Conservation (phyloP, 2,329 filamentous ascomycete genomes). For the Didymellaceae sp. region DNA sequence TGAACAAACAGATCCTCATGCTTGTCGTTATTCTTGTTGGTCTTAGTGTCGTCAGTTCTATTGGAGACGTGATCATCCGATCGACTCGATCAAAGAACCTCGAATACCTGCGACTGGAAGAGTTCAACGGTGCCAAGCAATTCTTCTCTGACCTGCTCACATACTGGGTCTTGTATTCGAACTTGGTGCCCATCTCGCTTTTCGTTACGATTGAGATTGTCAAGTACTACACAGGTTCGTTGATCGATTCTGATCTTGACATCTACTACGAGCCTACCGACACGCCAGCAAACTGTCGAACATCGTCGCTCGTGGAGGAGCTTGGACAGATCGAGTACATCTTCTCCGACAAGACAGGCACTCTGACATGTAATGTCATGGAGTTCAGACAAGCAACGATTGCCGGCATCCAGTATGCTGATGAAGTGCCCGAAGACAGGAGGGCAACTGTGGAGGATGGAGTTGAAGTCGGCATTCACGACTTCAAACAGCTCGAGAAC, state of each 20-base stretch:
- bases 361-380: conserved; percentile 98
- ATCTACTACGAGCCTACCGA: conserved; percentile 97
- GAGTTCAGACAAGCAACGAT: conserved; percentile 97
- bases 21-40: conserved; percentile 82
- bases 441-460: conserved; percentile 80
- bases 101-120: conserved; percentile 71
- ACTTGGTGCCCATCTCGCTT: conserved; percentile 93
- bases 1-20: conserved; percentile 92
- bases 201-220: conserved; percentile 98
- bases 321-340: conserved; percentile 98
- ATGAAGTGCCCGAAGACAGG: conserved; percentile 89
- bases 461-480: conserved; percentile 78
- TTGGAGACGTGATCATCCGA: conserved; percentile 85
- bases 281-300: conserved; percentile 93
- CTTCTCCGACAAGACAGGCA: conserved; percentile 97
- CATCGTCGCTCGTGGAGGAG: conserved; percentile 95
- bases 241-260: conserved; percentile 96
- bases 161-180: conserved; percentile 98
- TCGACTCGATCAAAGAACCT: conserved; percentile 67
- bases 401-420: conserved; percentile 90
- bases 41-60: conserved; percentile 87
- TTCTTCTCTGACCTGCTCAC: conserved; percentile 96
- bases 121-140: conserved; percentile 71
- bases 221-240: conserved; percentile 96
- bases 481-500: conserved; percentile 76